Conservation (phyloP, 2,329 filamentous ascomycete genomes). For the Coniochaeta sp. region DNA sequence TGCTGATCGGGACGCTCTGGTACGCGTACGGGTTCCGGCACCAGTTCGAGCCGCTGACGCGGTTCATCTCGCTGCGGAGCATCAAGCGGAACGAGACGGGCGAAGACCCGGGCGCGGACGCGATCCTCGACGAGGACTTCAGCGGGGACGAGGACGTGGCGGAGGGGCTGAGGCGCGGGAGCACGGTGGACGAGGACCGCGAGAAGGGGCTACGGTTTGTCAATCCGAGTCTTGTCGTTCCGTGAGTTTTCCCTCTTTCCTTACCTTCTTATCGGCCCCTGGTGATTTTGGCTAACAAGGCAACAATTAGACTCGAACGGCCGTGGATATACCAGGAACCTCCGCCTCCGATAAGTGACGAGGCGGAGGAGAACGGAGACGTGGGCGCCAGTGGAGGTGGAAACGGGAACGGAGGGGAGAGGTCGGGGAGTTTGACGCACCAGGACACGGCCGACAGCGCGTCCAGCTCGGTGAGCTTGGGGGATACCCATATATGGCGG, state of each 20-base stretch:
- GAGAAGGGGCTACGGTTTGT: slow-evolving; percentile 66
- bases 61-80: slow-evolving; percentile 85
- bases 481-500: slow-evolving; percentile 44
- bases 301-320: slow-evolving; percentile 47
- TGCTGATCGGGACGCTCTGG: slow-evolving; percentile 78
- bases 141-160: slow-evolving; percentile 27
- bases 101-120: slow-evolving; percentile 39
- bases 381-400: neutral
- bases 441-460: slow-evolving; percentile 24
- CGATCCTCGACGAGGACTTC: slow-evolving; percentile 33
- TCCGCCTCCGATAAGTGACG: slow-evolving; percentile 31
- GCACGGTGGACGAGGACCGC: slow-evolving; percentile 64
- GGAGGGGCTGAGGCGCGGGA: slow-evolving; percentile 41
- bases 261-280: slow-evolving; percentile 4
- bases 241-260: slow-evolving; percentile 40
- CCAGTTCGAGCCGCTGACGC: slow-evolving; percentile 82
- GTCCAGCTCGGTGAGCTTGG: slow-evolving; percentile 37
- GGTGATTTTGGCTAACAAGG: slow-evolving; percentile 4
- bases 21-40: slow-evolving; percentile 75
- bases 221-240: slow-evolving; percentile 65
- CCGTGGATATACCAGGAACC: slow-evolving; percentile 61
- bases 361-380: slow-evolving; percentile 7
- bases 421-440: slow-evolving; percentile 3
- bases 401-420: slow-evolving; percentile 9
- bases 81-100: slow-evolving; percentile 50